Conservation (phyloP, 352 stramenopile genomes). For the Pythium phragmiticola region DNA sequence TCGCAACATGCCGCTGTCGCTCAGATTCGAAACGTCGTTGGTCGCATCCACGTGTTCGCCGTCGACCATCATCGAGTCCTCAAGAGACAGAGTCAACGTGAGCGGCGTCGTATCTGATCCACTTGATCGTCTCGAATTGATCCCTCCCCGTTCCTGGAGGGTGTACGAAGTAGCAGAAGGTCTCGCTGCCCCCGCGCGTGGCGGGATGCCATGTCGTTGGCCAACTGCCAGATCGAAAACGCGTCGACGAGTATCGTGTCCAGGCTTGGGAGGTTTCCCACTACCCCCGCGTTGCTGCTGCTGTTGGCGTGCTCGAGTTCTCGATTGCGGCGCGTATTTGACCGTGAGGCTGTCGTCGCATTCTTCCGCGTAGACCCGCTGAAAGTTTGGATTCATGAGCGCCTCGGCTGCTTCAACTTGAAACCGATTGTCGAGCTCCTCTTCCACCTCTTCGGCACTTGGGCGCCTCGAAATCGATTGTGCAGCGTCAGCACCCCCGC, state of each 20-base stretch:
- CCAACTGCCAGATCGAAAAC: not conserved
- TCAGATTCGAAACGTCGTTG: conserved; percentile 27
- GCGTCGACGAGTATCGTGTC: not conserved
- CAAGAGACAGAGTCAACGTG: conserved; percentile 16
- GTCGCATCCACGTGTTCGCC: conserved; percentile 10
- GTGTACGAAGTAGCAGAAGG: not conserved
- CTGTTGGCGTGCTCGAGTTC: conserved; percentile 7
- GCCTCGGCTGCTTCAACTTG: conserved; percentile 52
- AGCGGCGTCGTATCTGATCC: conserved; percentile 4
- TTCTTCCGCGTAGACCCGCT: conserved; percentile 79
- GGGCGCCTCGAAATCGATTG: not conserved
- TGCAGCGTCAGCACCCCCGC: not conserved
- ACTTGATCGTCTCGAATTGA: conserved; percentile 1
- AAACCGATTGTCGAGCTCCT: conserved; percentile 34
- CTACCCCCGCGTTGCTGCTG: not conserved
- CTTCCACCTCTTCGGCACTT: conserved; percentile 22
- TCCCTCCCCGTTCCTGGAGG: not conserved
- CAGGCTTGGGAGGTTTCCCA: conserved; percentile 13
- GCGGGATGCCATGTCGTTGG: not conserved
- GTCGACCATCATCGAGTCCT: conserved; percentile 8
- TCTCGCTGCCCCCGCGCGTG: not conserved
- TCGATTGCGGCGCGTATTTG: conserved; percentile 45
- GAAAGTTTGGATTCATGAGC: conserved; percentile 79
- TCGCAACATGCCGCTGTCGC: conserved; percentile 61
- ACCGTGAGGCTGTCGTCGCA: conserved; percentile 75